Percentiles rank a stretch among this genome's conserved stretches.
These are phyloP conservation scores for Saussurea involucrata DNA, from an alignment of 129 eudicot species.

Conservation along the genomic window DNA sequence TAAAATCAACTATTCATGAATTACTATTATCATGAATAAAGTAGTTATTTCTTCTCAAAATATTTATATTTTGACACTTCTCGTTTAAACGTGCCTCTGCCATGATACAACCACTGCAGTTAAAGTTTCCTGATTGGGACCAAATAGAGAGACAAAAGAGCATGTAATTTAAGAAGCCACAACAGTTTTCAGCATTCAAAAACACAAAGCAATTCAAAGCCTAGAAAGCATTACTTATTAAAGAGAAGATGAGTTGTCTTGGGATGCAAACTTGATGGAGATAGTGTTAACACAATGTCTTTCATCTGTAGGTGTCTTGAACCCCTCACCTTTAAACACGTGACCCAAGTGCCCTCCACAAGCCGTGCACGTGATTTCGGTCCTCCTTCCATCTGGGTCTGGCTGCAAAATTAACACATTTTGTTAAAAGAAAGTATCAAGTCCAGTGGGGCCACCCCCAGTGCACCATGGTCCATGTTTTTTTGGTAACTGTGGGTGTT, in stretches of 20 bases:
- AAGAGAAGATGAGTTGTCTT: conserved; percentile 22
- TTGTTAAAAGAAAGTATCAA: neutral
- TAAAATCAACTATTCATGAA: neutral
- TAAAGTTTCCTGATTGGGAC: neutral
- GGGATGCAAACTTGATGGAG: conserved; percentile 72
- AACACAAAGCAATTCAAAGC: conserved; percentile 21
- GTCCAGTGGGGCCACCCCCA: neutral
- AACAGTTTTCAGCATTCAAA: neutral
- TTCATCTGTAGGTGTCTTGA: conserved; percentile 71
- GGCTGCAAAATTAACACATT: conserved; percentile 45
- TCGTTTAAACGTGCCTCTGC: too few species aligned
- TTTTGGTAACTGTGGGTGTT: neutral
- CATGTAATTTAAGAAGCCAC: neutral
- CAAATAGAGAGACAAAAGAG: neutral
- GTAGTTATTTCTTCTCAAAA: too few species aligned
- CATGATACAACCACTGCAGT: too few species aligned
- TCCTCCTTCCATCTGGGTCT: conserved; percentile 96
- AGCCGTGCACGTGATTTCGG: conserved; percentile 93
- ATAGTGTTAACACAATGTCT: conserved; percentile 94
- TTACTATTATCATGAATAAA: neutral
- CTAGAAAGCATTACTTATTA: conserved; percentile 5
- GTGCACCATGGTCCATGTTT: neutral
- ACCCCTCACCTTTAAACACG: conserved; percentile 89
- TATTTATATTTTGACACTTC: too few species aligned
- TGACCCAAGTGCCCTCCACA: conserved; percentile 97